phyloP scores from a whole-genome alignment of 164 flowering plant genomes.

The Umbilicus rupestris region DNA sequence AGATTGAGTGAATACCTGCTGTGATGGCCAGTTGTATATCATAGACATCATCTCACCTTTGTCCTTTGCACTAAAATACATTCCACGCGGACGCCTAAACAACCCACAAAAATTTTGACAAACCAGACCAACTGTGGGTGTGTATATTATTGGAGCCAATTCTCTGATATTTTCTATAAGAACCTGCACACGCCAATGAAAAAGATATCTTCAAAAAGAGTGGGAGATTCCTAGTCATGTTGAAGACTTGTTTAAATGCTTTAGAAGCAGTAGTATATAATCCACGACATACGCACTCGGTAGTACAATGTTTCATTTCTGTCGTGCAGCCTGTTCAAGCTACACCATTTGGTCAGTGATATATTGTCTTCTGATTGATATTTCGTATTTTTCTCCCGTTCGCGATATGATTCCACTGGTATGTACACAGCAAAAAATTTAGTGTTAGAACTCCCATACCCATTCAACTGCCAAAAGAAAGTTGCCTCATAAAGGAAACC shows the following conservation, averaged over 20 bases:
- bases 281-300: conserved; percentile 43
- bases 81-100: conserved; percentile 98
- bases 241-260: background rate
- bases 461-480: background rate
- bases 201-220: background rate
- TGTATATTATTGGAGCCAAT: conserved; percentile 95
- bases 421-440: conserved; percentile 16
- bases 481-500: background rate
- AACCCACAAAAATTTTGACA: conserved; percentile 94
- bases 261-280: background rate
- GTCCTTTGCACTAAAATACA: conserved; percentile 99
- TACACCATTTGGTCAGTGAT: conserved; percentile 92
- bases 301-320: conserved; percentile 97
- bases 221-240: background rate
- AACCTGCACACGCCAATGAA: conserved; percentile 40
- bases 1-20: conserved; percentile 39
- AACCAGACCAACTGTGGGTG: conserved; percentile 96
- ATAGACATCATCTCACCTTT: conserved; percentile 99
- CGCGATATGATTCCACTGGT: conserved; percentile 86
- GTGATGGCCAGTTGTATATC: conserved; percentile 96
- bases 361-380: conserved; percentile 41
- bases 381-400: conserved; percentile 68
- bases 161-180: conserved; percentile 89
- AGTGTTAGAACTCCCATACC: background rate
- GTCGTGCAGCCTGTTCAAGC: conserved; percentile 91